A percentile compares a stretch with the other conserved stretches of the same genome.
Conservation (phyloP, 441 rosid genomes). For the Syzygium syzygioides region DNA sequence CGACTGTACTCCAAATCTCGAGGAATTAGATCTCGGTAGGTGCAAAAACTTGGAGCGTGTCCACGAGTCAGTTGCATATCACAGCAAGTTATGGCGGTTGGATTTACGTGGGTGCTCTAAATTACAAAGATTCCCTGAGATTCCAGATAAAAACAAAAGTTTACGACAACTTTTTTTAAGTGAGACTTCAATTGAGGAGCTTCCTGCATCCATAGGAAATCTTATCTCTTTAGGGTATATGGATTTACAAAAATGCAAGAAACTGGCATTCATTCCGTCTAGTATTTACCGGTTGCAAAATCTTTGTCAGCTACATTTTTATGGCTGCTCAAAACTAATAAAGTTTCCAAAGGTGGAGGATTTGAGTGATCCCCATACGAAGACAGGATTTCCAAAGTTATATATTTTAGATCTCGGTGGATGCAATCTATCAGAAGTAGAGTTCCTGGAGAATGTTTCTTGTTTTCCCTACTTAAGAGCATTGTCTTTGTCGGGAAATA, state of each 20-base stretch:
- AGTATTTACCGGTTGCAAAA: not conserved
- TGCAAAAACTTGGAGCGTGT: too few species aligned
- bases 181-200: too few species aligned
- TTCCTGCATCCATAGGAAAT: too few species aligned
- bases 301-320: accelerated
- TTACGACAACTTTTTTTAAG: accelerated
- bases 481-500: not conserved
- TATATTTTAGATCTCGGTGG: accelerated
- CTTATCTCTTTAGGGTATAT: too few species aligned
- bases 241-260: not conserved
- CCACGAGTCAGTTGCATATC: too few species aligned
- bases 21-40: too few species aligned
- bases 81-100: too few species aligned
- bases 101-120: too few species aligned
- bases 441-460: not conserved
- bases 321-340: not conserved
- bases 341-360: not conserved
- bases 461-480: accelerated
- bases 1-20: too few species aligned
- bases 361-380: not conserved
- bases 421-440: not conserved
- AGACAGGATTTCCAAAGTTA: not conserved
- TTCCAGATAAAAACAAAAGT: too few species aligned
- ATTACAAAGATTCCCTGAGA: too few species aligned
- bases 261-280: not conserved